A percentile compares a stretch with the other conserved stretches of the same genome.
Conservation (phyloP, 1,284 basidiomycete genomes). For the Athelia sp. region DNA sequence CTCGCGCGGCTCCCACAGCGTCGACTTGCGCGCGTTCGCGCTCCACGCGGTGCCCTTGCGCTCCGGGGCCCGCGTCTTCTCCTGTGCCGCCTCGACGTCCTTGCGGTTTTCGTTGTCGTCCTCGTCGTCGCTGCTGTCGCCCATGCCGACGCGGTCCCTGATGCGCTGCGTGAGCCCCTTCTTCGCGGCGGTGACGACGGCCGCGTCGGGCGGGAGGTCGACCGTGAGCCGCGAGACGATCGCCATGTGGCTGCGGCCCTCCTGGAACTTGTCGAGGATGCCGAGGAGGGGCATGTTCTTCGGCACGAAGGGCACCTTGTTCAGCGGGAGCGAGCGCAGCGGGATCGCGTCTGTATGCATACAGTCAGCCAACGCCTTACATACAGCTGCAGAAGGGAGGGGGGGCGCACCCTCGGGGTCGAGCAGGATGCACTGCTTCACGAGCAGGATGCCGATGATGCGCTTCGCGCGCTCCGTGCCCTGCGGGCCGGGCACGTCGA, state of each 20-base stretch:
- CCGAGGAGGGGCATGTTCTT: slow-evolving; percentile 83
- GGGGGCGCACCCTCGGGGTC: slow-evolving; percentile 66
- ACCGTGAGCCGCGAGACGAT: slow-evolving; percentile 71
- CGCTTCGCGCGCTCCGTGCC: slow-evolving; percentile 34
- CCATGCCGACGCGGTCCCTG: slow-evolving; percentile 59
- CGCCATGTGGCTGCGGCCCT: slow-evolving; percentile 89
- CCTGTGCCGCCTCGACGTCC: slow-evolving; percentile 21
- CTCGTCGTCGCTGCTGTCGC: slow-evolving; percentile 41
- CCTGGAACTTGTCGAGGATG: slow-evolving; percentile 88
- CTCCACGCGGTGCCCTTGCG: slow-evolving; percentile 14
- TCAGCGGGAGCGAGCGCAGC: slow-evolving; percentile 73
- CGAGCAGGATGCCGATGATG: slow-evolving; percentile 77
- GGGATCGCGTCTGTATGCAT: slow-evolving; percentile 82
- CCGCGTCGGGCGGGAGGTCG: slow-evolving; percentile 40
- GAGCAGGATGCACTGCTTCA: slow-evolving; percentile 84
- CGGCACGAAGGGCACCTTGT: slow-evolving; percentile 83
- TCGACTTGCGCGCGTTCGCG: slow-evolving; percentile 31
- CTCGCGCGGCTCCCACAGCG: slow-evolving; percentile 43
- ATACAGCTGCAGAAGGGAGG: too few species aligned
- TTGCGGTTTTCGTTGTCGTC: slow-evolving; percentile 17
- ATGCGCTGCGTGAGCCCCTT: slow-evolving; percentile 68
- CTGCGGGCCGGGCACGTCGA: slow-evolving; percentile 48
- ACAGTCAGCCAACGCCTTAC: slow-evolving; percentile 2
- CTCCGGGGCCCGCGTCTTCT: slow-evolving; percentile 12
- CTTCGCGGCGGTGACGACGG: slow-evolving; percentile 69